phyloP scores from a whole-genome alignment of 2,329 filamentous ascomycete genomes.

The Talaromyces amestolkiae region DNA sequence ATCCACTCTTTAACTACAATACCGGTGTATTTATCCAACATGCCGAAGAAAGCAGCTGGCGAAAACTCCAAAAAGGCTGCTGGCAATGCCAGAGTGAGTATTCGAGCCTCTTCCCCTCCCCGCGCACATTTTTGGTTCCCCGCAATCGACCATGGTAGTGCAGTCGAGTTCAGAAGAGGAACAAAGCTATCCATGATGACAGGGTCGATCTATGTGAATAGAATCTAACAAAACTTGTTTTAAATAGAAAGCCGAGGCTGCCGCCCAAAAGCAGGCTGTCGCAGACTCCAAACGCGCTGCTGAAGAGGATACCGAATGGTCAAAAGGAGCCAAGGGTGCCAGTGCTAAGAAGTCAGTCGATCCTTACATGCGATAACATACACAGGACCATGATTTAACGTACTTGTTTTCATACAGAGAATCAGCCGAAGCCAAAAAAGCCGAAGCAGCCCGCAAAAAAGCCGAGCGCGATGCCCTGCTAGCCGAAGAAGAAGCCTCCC shows the following conservation, averaged over 20 bases:
- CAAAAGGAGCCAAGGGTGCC: slow-evolving; percentile 77
- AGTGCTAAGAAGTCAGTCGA: slow-evolving; percentile 72
- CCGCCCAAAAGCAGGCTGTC: slow-evolving; percentile 72
- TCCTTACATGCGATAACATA: not conserved
- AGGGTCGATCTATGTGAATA: not conserved
- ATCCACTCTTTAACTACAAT: not conserved
- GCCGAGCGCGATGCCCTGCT: slow-evolving; percentile 83
- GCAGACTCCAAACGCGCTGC: slow-evolving; percentile 65
- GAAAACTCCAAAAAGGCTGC: slow-evolving; percentile 87
- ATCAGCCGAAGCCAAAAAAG: slow-evolving; percentile 77
- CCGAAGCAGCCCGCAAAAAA: slow-evolving; percentile 81
- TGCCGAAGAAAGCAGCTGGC: slow-evolving; percentile 69
- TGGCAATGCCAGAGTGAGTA: slow-evolving; percentile 66
- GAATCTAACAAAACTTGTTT: not conserved
- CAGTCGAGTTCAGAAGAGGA: not conserved
- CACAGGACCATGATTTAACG: not conserved
- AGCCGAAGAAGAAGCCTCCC: slow-evolving; percentile 74
- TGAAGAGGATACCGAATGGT: slow-evolving; percentile 74
- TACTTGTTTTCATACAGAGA: slow-evolving; percentile 58
- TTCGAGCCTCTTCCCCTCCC: slow-evolving; percentile 5
- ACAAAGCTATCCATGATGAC: not conserved
- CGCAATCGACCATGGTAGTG: not conserved
- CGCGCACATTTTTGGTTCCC: slow-evolving; percentile 23
- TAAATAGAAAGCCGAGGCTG: slow-evolving; percentile 78
- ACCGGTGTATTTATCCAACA: slow-evolving; percentile 34